These are phyloP conservation scores for Stephania cephalantha DNA, from an alignment of 164 flowering plant species.

Conservation along the genomic window DNA sequence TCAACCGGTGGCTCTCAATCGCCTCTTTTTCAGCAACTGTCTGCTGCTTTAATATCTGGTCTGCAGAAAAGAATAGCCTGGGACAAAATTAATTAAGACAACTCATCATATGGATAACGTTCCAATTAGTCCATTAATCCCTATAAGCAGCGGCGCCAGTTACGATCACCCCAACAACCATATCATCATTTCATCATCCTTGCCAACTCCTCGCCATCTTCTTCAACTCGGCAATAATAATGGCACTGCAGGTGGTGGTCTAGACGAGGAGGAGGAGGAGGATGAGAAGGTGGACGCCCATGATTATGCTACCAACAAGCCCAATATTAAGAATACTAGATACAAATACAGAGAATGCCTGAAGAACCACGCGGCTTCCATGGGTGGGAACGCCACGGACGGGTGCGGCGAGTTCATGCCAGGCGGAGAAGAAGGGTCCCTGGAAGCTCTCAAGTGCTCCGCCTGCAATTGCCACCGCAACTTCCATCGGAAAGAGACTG, in stretches of 20 bases:
- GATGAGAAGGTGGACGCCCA: conserved; percentile 18
- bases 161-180: conserved; percentile 20
- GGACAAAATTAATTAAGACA: no score
- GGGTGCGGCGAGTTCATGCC: conserved; percentile 98
- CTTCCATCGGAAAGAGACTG: conserved; percentile 76
- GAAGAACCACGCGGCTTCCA: conserved; percentile 85
- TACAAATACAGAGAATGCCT: conserved; percentile 62
- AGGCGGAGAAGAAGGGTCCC: conserved; percentile 58
- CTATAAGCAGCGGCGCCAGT: conserved; percentile 32
- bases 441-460: conserved; percentile 75
- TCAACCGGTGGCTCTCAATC: no score
- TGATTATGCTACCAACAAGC: conserved; percentile 9
- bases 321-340: no score
- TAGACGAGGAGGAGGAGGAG: neutral
- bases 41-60: no score
- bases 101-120: conserved; percentile 10
- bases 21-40: no score
- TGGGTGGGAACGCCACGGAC: conserved; percentile 85
- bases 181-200: conserved; percentile 26
- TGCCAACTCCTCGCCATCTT: conserved; percentile 3
- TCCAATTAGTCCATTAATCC: conserved; percentile 43
- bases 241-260: no score
- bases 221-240: no score
- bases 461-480: conserved; percentile 91
- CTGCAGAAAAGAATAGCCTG: no score